A percentile compares a stretch with the other conserved stretches of the same genome.
These are phyloP conservation scores for Prunus yedoensis DNA, from an alignment of 331 rosid genomes.

Conservation along the genomic window DNA sequence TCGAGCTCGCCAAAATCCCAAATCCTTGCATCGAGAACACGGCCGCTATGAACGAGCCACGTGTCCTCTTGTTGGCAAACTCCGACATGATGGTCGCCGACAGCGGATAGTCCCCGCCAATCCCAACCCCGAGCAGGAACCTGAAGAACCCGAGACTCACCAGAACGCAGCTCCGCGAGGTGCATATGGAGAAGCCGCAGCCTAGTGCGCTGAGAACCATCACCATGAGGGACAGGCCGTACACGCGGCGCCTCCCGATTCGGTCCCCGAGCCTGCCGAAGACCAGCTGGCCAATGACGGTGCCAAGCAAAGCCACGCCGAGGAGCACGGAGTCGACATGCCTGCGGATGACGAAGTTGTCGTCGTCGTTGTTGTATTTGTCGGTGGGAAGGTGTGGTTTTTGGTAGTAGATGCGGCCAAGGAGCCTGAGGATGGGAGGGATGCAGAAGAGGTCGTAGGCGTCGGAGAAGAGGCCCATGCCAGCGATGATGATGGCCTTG, in stretches of 20 bases:
- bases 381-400: not conserved
- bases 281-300: conserved; percentile 51
- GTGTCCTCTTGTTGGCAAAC: conserved; percentile 68
- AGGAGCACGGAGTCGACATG: conserved; percentile 33
- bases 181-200: conserved; percentile 67
- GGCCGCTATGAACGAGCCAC: conserved; percentile 78
- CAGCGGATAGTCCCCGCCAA: conserved; percentile 79
- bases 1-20: conserved; percentile 60
- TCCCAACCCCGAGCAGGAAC: conserved; percentile 62
- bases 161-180: conserved; percentile 40
- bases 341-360: conserved; percentile 12
- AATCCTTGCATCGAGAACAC: conserved; percentile 84
- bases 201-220: conserved; percentile 56
- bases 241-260: conserved; percentile 56
- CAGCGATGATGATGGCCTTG: conserved; percentile 80
- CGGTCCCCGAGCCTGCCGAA: conserved; percentile 63
- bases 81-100: conserved; percentile 85
- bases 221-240: conserved; percentile 50
- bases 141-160: conserved; percentile 55
- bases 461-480: conserved; percentile 86
- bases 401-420: conserved; percentile 52
- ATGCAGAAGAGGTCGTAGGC: conserved; percentile 73
- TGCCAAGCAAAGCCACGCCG: conserved; percentile 47
- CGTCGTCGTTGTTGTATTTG: fast-evolving
- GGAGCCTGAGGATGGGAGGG: conserved; percentile 45